Evolutionary conservation across 2,329 filamentous ascomycete genomes (phyloP), one percentile per base, ranked within the genome.

Genomic region (Cladosporium sp.): DNA sequence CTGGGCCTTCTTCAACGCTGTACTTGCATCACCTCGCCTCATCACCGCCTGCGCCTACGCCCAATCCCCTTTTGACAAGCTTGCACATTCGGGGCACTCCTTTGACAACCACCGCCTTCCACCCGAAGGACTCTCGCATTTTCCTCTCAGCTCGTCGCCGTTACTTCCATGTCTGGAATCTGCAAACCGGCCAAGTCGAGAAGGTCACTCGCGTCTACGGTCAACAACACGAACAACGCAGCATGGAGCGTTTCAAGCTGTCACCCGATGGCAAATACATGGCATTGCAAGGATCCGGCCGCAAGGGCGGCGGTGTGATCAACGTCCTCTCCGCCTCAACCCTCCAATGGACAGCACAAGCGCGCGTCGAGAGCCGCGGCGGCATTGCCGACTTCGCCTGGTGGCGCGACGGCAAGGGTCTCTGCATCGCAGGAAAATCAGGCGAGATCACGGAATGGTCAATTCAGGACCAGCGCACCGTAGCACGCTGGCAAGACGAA

Each of bases 121-220:
- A 90, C 51, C 80, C 67, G 2, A 62, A 47, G 12, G 89, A 88
- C 56, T 84, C 86, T 56, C 86, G 86, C 60, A 86, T 99, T 58
- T 88, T 96, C 68, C 88, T 96, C 53, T 87, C 90, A 15, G 91
- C 91, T 32, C 85, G 92, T 30, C 83, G 93, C 43, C 84, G 84
- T 56, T 97, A 90, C 74, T 96, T 97, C 70, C 93, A 97, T 71
- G 84, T 86, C 58, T 99, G 93, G 93, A 85, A 97, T 63, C 79
- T 99, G 19, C 76, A 85, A 38, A 85, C 86, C 0, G 93, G 93
- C 38, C 75, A 78, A 11, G 83, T 99, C 43, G 86, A 92, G 62
- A 96, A 95, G 70, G 80, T 95, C 39, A 83, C 82, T 59, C 78
- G 86, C 65, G 74, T 93, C 53, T 80, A 86, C 64, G 82, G 90